Conservation (phyloP, 75 land plant genomes). For the Azolla pinnata region DNA sequence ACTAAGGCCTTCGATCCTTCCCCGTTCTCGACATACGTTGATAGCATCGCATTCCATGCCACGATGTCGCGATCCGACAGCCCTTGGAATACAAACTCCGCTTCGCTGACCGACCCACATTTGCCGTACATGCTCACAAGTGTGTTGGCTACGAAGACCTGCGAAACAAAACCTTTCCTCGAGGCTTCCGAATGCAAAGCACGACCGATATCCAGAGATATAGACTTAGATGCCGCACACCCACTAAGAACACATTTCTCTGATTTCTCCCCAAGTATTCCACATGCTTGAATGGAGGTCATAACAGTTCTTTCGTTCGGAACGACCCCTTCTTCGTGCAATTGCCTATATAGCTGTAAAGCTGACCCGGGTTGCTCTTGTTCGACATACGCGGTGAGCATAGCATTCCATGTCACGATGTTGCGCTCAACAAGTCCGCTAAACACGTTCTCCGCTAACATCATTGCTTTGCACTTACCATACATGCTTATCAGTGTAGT, state of each 20-base stretch:
- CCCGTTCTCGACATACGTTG: slow-evolving; percentile 34
- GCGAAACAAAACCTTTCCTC: background rate
- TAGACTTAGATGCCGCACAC: no score
- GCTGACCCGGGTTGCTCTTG: background rate
- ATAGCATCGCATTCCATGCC: slow-evolving; percentile 51
- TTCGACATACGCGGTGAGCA: slow-evolving; percentile 5
- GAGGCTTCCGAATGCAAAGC: slow-evolving; percentile 10
- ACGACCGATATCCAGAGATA: background rate
- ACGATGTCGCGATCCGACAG: slow-evolving; percentile 31
- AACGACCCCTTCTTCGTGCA: slow-evolving; percentile 2
- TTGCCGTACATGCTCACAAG: background rate
- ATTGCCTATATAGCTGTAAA: slow-evolving; percentile 2
- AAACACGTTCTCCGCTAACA: background rate
- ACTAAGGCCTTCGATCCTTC: slow-evolving; percentile 21
- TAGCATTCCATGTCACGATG: slow-evolving; percentile 3
- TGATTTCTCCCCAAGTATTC: background rate
- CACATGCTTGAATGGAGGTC: background rate
- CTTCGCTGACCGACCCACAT: slow-evolving; percentile 8
- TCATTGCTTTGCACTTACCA: background rate
- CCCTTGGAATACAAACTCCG: slow-evolving; percentile 15
- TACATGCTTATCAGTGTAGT: slow-evolving; percentile 5
- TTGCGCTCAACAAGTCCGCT: background rate
- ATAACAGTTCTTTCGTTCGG: slow-evolving; percentile 1
- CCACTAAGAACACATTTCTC: no score
- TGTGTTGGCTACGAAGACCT: background rate